A percentile compares a stretch with the other conserved stretches of the same genome.
These are phyloP conservation scores for Vicia sativa DNA, from an alignment of 306 rosid genomes.

Conservation along the genomic window DNA sequence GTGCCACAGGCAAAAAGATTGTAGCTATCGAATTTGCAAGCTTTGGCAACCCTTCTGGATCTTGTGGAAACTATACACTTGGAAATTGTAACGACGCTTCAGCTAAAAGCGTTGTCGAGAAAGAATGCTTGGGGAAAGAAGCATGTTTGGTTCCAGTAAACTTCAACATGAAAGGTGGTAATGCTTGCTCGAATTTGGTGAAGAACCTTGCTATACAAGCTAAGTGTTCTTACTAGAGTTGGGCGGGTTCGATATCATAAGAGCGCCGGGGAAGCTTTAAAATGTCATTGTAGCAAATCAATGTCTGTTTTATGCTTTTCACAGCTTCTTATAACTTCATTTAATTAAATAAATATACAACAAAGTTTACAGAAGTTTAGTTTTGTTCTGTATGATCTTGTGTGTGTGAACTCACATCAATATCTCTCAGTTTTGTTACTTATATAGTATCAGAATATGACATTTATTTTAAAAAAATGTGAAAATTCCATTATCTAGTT, in stretches of 20 bases:
- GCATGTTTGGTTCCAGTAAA: slow-evolving; percentile 48
- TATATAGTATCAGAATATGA: neutral
- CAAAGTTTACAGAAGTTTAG: neutral
- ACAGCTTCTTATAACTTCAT: neutral
- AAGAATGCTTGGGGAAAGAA: slow-evolving; percentile 63
- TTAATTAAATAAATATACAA: neutral
- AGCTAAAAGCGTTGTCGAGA: slow-evolving; percentile 48
- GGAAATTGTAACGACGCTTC: slow-evolving; percentile 54
- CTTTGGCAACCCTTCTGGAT: slow-evolving; percentile 71
- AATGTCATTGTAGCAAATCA: slow-evolving; percentile 2
- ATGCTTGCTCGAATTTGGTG: slow-evolving; percentile 45
- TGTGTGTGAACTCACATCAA: neutral
- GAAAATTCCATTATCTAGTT: no score
- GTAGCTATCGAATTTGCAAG: slow-evolving; percentile 65
- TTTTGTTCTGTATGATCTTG: neutral
- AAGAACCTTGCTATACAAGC: slow-evolving; percentile 72
- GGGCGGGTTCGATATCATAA: neutral
- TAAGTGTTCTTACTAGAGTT: slow-evolving; percentile 41
- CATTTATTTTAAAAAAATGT: no score
- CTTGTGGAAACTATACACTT: slow-evolving; percentile 48
- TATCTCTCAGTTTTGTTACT: neutral
- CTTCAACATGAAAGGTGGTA: slow-evolving; percentile 40
- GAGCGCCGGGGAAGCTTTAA: slow-evolving; percentile 30
- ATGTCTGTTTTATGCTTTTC: neutral
- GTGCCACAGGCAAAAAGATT: slow-evolving; percentile 53